phyloP scores from a whole-genome alignment of 1,139 yeast genomes.

The Kodamaea sp. region DNA sequence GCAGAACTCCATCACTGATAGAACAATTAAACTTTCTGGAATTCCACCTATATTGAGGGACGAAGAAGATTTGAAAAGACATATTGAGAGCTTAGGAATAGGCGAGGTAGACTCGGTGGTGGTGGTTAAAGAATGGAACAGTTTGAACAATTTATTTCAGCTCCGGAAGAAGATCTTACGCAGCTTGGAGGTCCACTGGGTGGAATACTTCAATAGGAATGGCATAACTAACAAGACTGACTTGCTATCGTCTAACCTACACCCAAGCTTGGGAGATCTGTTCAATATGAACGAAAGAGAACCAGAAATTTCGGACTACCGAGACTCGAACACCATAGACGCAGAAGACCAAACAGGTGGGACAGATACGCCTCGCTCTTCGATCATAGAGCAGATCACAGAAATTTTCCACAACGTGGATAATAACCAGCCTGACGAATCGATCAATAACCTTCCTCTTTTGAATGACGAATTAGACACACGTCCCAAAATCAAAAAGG shows the following conservation, averaged over 20 bases:
- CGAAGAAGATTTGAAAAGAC: constrained; percentile 65
- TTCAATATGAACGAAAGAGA: constrained; percentile 19
- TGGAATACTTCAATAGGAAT: constrained; percentile 58
- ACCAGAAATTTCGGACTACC: too few species aligned
- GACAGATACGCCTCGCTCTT: constrained; percentile 8
- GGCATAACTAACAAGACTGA: constrained; percentile 33
- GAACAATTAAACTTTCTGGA: constrained; percentile 87
- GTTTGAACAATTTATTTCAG: constrained; percentile 63
- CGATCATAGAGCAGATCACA: constrained; percentile 23
- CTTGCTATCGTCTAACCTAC: constrained; percentile 28
- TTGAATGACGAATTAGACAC: constrained; percentile 31
- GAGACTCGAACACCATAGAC: constrained; percentile 16
- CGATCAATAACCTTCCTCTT: constrained; percentile 24
- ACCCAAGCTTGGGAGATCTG: constrained; percentile 32
- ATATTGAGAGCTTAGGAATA: constrained; percentile 74
- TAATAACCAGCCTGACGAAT: constrained; percentile 13
- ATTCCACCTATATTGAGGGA: constrained; percentile 83
- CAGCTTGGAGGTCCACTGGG: constrained; percentile 73
- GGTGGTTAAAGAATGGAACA: constrained; percentile 84
- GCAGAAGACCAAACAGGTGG: constrained; percentile 4
- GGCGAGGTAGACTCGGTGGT: constrained; percentile 78
- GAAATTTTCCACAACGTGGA: constrained; percentile 11
- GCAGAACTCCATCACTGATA: constrained; percentile 88
- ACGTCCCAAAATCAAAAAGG: constrained; percentile 56
- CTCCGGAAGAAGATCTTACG: constrained; percentile 55